Percentiles rank a stretch among this genome's conserved stretches.
These are phyloP conservation scores for Podaxis sp. DNA, from an alignment of 768 basidiomycete species.

Conservation along the genomic window DNA sequence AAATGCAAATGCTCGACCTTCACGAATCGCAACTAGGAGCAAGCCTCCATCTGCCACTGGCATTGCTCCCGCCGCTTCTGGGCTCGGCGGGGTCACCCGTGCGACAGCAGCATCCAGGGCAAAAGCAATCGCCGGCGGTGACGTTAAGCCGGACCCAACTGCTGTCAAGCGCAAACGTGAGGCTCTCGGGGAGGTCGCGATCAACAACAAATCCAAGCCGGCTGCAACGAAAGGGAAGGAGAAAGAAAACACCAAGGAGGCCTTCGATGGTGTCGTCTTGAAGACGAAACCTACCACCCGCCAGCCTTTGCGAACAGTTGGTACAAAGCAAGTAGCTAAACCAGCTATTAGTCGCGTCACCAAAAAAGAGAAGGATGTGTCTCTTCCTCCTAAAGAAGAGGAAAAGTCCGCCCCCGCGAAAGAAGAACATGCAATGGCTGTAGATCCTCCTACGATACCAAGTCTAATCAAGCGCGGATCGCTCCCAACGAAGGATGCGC, in stretches of 20 bases:
- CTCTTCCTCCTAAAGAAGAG: conserved; percentile 27
- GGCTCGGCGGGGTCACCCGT: conserved; percentile 40
- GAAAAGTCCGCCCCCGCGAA: conserved; percentile 21
- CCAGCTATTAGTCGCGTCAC: conserved; percentile 20
- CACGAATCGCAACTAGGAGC: conserved; percentile 58
- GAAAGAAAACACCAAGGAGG: conserved; percentile 52
- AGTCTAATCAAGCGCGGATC: conserved; percentile 39
- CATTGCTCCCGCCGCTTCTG: conserved; percentile 31
- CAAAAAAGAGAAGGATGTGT: conserved; percentile 20
- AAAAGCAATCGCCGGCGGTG: conserved; percentile 11
- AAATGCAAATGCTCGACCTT: conserved; percentile 68
- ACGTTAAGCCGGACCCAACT: conserved; percentile 41
- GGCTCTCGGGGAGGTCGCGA: conserved; percentile 72
- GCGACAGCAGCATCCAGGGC: conserved; percentile 37
- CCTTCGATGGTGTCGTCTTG: conserved; percentile 63
- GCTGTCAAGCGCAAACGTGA: conserved; percentile 78
- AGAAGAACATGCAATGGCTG: conserved; percentile 54
- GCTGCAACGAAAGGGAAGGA: conserved; percentile 51
- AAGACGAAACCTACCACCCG: conserved; percentile 49
- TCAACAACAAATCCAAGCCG: conserved; percentile 47
- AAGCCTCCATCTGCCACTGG: conserved; percentile 49
- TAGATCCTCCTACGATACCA: conserved; percentile 45
- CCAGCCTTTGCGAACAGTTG: conserved; percentile 55
- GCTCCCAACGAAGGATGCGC: conserved; percentile 28
- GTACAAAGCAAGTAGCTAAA: conserved; percentile 39